Evolutionary conservation across 805 yeast species (phyloP), one percentile per base, ranked within the genome.

Genomic region (Tetrapisispora arboricola): DNA sequence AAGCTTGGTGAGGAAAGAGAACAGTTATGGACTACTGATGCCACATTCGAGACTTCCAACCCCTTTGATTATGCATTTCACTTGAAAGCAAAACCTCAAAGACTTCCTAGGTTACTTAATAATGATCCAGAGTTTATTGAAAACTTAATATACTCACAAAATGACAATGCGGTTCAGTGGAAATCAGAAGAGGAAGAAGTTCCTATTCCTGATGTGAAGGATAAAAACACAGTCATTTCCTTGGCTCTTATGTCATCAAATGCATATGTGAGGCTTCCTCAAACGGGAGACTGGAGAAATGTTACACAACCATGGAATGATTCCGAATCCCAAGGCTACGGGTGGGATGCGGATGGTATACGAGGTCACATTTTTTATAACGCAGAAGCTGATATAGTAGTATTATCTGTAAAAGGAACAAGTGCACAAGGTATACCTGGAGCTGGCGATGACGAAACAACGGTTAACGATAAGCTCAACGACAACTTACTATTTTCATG

Each of bases 401-500:
- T 92, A 1, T 73, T 92, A 24, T 76, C 94, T 0, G 68, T 86
- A 43, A 92, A 92, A 59, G 98, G 98, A 1, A 90, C 98, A 1
- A 76, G 88, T 38, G 95, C 96, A 0, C 84, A 87, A 0, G 77
- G 80, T 4, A 54, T 80, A 11, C 73, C 75, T 1, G 94, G 85
- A 17, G 81, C 96, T 0, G 82, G 84, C 0, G 75, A 73, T 2
- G 78, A 76, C 44, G 95, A 82, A 38, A 90, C 97, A 0, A 80
- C 83, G 0, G 75, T 71, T 0, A 78, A 76, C 44, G 98, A 92
- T 58, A 86, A 84, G 59, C 61, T 71, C 22, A 92, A 90, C 58
- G 97, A 92, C 58, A 92, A 92, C 54, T 56, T 90, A 43, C 63
- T 92, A 27, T 92, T 92, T 58, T 84, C 94, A 10, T 92, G 98